A percentile compares a stretch with the other conserved stretches of the same genome.
These are phyloP conservation scores for Massospora cicadina DNA, from an alignment of 371 early-diverging fungal genomes.

Conservation along the genomic window DNA sequence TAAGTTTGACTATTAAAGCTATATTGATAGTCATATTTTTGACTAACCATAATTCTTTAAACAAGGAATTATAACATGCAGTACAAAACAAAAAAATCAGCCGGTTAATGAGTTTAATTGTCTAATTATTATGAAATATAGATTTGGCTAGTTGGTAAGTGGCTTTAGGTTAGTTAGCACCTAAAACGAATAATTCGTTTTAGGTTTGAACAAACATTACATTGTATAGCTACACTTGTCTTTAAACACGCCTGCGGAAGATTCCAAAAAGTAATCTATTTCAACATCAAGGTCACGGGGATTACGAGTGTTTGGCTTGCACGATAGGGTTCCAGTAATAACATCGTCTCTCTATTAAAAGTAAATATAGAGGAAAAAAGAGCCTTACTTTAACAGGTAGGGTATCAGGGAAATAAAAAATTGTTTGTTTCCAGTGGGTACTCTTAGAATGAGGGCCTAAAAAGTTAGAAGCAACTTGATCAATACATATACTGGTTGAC, in stretches of 20 bases:
- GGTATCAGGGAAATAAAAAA: slow-evolving; percentile 68
- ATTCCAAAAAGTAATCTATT: slow-evolving; percentile 19
- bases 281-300: slow-evolving; percentile 86
- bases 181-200: neutral
- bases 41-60: no score
- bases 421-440: slow-evolving; percentile 98
- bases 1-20: no score
- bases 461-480: neutral
- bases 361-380: slow-evolving; percentile 13
- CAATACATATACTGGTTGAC: slow-evolving; percentile 43
- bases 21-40: no score
- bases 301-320: slow-evolving; percentile 73
- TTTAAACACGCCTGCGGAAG: neutral
- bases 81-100: no score
- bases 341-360: slow-evolving; percentile 46
- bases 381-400: slow-evolving; percentile 30
- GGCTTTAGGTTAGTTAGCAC: neutral
- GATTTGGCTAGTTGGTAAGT: no score
- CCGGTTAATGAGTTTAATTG: no score
- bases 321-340: slow-evolving; percentile 59
- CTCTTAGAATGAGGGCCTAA: slow-evolving; percentile 51
- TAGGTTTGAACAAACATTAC: neutral
- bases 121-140: no score
- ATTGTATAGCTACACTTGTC: neutral
- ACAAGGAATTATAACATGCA: no score